A percentile compares a stretch with the other conserved stretches of the same genome.
phyloP scores from a whole-genome alignment of 306 rosid genomes.

The Nissolia schottii region DNA sequence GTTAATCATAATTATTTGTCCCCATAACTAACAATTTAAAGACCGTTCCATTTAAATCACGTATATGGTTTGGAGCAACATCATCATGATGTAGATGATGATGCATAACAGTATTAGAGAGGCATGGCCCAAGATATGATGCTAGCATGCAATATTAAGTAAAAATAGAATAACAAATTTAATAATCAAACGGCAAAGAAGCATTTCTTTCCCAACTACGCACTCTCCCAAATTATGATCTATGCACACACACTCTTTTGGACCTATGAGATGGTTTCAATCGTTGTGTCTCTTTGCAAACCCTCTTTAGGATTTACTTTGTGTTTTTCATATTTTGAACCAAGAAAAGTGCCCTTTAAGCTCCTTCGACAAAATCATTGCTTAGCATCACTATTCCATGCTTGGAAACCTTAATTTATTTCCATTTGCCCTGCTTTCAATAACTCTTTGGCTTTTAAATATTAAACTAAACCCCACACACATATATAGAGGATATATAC shows the following conservation, averaged over 20 bases:
- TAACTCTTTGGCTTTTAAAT: slow-evolving; percentile 22
- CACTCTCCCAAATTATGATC: slow-evolving; percentile 27
- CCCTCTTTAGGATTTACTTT: slow-evolving; percentile 13
- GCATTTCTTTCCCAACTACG: slow-evolving; percentile 16
- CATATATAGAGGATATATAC: not conserved
- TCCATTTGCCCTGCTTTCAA: not conserved
- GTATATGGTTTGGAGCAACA: slow-evolving; percentile 43
- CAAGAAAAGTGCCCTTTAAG: slow-evolving; percentile 17
- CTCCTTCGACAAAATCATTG: slow-evolving; percentile 38
- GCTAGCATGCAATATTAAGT: slow-evolving; percentile 39
- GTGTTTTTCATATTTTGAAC: slow-evolving; percentile 26
- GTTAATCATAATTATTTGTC: slow-evolving; percentile 46
- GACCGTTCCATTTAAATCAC: slow-evolving; percentile 29
- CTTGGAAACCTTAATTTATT: slow-evolving; percentile 31
- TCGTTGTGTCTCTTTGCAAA: not conserved
- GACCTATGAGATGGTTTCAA: slow-evolving; percentile 6
- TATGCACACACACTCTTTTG: slow-evolving; percentile 17
- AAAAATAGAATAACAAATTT: not conserved
- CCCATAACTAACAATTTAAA: slow-evolving; percentile 36
- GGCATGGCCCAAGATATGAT: slow-evolving; percentile 42
- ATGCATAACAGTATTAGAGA: slow-evolving; percentile 23
- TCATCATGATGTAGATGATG: slow-evolving; percentile 50
- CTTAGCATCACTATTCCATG: slow-evolving; percentile 25
- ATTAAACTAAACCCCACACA: not conserved
- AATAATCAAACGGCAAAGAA: not conserved